Evolutionary conservation across 495 filamentous ascomycete species (phyloP), one percentile per base, ranked within the genome.

Genomic region (Venustampulla echinocandica): DNA sequence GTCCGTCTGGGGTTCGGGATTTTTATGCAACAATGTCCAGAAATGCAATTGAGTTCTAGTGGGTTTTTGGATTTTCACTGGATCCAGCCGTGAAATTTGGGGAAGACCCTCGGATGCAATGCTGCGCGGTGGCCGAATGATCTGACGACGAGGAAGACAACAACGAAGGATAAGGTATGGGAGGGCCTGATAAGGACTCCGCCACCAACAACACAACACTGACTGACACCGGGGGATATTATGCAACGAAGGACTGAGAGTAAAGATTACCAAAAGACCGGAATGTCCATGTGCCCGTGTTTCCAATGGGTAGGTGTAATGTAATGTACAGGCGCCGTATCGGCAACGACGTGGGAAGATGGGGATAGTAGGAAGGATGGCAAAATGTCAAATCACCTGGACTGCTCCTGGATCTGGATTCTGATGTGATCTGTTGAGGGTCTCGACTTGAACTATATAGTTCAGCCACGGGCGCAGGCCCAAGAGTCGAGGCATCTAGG

Each of bases 321-420:
- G 23, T 27, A 23, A 47, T 48, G 19, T 30, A 34, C 7, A n/a
- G n/a, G n/a, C n/a, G n/a, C n/a, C n/a, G n/a, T n/a, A n/a, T n/a
- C n/a, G n/a, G n/a, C n/a, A n/a, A n/a, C n/a, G 28, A 27, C 50
- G 35, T 21, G 14, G 17, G 38, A 22, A 48, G 37, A 45, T 44
- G 52, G 30, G 44, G 47, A 27, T 42, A 42, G 48, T 30, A 52
- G 34, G 19, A 48, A 38, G 42, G 45, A 42, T 17, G 48, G 32
- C 46, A 50, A 51, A 44, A 53, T 56, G 54, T 56, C 54, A 56
- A n/a, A n/a, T n/a, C n/a, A n/a, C n/a, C n/a, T n/a, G n/a, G n/a
- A n/a, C n/a, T n/a, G n/a, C n/a, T n/a, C n/a, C n/a, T n/a, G n/a
- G n/a, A n/a, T n/a, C n/a, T n/a, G n/a, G n/a, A n/a, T n/a, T n/a